These are phyloP conservation scores for Venturia effusa DNA, from an alignment of 2,329 filamentous ascomycete species.

Conservation along the genomic window DNA sequence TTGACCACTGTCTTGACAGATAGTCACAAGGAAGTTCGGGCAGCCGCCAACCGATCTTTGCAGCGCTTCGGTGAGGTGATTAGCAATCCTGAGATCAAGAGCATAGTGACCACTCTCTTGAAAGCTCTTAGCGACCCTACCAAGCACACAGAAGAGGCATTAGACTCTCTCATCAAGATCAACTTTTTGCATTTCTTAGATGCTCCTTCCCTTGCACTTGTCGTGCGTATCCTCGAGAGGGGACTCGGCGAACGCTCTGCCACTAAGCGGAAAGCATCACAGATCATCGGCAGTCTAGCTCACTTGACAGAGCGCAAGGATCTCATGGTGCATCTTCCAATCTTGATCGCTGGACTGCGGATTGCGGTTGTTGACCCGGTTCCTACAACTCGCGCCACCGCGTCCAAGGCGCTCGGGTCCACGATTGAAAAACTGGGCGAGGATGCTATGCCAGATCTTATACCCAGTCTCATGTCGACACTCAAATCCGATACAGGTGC, in stretches of 20 bases:
- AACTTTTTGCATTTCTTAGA: slow-evolving; percentile 98
- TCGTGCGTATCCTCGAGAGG: slow-evolving; percentile 90
- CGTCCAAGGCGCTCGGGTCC: slow-evolving; percentile 88
- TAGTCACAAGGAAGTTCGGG: slow-evolving; percentile 92
- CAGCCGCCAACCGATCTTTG: slow-evolving; percentile 86
- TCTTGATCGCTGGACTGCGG: slow-evolving; percentile 83
- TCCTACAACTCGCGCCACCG: slow-evolving; percentile 88
- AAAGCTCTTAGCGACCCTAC: slow-evolving; percentile 96
- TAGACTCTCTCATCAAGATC: slow-evolving; percentile 94
- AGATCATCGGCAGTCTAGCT: slow-evolving; percentile 95
- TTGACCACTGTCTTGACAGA: slow-evolving; percentile 90
- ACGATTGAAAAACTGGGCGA: slow-evolving; percentile 98
- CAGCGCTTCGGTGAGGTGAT: slow-evolving; percentile 99
- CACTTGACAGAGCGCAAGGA: slow-evolving; percentile 96
- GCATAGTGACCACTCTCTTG: slow-evolving; percentile 78
- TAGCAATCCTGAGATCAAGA: slow-evolving; percentile 93
- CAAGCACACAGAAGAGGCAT: slow-evolving; percentile 88
- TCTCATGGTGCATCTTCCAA: slow-evolving; percentile 78
- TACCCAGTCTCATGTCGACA: slow-evolving; percentile 93
- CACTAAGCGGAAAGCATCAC: slow-evolving; percentile 91
- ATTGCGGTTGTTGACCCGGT: slow-evolving; percentile 88
- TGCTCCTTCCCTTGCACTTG: slow-evolving; percentile 84
- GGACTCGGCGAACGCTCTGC: slow-evolving; percentile 82
- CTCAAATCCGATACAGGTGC: slow-evolving; percentile 96
- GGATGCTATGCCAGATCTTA: slow-evolving; percentile 91